These are phyloP conservation scores for Cercospora canescens DNA, from an alignment of 2,329 filamentous ascomycete genomes.

Conservation along the genomic window DNA sequence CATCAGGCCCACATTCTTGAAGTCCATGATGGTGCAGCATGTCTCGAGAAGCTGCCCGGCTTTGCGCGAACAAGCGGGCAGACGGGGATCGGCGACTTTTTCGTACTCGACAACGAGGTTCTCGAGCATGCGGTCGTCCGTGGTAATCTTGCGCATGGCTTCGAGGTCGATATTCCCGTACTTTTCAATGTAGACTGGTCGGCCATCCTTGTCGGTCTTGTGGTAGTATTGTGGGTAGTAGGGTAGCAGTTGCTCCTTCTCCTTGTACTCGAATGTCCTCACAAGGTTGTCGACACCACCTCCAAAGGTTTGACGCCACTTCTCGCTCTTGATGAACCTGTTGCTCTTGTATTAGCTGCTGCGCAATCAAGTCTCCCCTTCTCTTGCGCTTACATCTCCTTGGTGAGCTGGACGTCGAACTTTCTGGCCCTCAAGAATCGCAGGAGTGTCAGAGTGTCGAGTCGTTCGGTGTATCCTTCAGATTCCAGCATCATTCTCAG, in stretches of 20 bases:
- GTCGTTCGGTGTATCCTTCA: constrained; percentile 75
- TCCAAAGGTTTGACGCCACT: constrained; percentile 84
- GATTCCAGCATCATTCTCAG: constrained; percentile 82
- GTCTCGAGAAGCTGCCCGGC: constrained; percentile 88
- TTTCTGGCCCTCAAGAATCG: constrained; percentile 78
- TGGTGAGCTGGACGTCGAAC: constrained; percentile 81
- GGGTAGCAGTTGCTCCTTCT: constrained; percentile 79
- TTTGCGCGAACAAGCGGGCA: constrained; percentile 95
- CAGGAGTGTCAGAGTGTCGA: constrained; percentile 92
- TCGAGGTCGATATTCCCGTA: constrained; percentile 89
- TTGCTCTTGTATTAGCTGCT: constrained; percentile 27
- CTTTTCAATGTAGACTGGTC: constrained; percentile 95
- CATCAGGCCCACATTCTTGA: constrained; percentile 86
- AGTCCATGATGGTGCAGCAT: constrained; percentile 97
- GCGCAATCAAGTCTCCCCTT: background rate
- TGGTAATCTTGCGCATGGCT: constrained; percentile 91
- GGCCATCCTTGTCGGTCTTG: constrained; percentile 93
- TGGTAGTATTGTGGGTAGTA: constrained; percentile 99
- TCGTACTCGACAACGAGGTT: constrained; percentile 98
- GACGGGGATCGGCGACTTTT: constrained; percentile 86
- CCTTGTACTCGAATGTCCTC: constrained; percentile 79
- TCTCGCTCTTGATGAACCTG: constrained; percentile 89
- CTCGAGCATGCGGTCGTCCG: constrained; percentile 87
- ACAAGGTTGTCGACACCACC: constrained; percentile 75
- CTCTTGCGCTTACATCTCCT: constrained; percentile 72